Percentiles rank a stretch among this genome's conserved stretches.
Evolutionary conservation across 306 rosid genomes (phyloP).

Genomic region (Ziziphus jujuba): DNA sequence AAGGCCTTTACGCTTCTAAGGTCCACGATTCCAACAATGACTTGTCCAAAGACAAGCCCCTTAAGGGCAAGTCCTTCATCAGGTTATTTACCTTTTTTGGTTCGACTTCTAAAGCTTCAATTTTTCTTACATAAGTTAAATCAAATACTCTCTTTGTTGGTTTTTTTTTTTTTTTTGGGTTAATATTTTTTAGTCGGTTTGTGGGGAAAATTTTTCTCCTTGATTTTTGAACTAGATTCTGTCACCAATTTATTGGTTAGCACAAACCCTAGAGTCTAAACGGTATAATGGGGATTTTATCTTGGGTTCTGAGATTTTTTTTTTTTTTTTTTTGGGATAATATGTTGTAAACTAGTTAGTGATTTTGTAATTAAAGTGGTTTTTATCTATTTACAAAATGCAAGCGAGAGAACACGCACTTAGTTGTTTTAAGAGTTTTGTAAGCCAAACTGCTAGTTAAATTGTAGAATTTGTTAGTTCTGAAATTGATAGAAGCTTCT

Average conservation of each 20-base stretch:
- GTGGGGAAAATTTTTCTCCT: not conserved
- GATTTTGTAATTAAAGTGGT: not conserved
- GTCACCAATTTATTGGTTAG: not conserved
- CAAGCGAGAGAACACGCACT: no score
- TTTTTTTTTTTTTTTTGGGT: not conserved
- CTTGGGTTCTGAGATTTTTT: not conserved
- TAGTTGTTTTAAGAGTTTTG: not conserved
- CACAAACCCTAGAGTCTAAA: not conserved
- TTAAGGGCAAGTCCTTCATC: slow-evolving; percentile 67
- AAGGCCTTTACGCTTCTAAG: slow-evolving; percentile 70
- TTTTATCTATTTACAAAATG: not conserved
- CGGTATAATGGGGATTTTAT: not conserved
- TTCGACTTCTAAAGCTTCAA: not conserved
- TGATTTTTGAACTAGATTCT: not conserved
- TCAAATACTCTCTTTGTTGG: not conserved
- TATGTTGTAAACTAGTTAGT: no score
- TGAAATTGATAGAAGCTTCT: not conserved
- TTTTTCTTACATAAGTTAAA: not conserved
- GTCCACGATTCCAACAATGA: slow-evolving; percentile 26
- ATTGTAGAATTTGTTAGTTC: slow-evolving; percentile 1
- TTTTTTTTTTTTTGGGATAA: no score
- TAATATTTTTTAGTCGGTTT: not conserved
- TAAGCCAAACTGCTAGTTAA: not conserved
- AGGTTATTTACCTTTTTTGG: slow-evolving; percentile 31
- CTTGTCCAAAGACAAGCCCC: slow-evolving; percentile 29